Base-by-base conservation (phyloP, 2,329 filamentous ascomycete genomes). In the Xylariaceae sp. region DNA sequence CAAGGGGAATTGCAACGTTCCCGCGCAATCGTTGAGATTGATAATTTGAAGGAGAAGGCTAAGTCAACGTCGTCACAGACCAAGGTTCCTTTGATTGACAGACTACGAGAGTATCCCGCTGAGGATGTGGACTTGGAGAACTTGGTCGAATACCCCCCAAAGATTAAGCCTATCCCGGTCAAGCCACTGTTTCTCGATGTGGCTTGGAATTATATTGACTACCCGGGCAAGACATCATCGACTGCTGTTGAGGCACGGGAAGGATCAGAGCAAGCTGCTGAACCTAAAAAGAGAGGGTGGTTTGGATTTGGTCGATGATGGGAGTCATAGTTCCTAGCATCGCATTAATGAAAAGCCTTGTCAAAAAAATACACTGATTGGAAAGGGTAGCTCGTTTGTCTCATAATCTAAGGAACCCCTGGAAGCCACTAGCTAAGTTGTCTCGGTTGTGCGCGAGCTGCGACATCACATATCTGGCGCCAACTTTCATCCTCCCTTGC, bases 141-240 rank as follows among this genome's bases (percentile, higher is more conserved):
- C 58, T 73, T 99, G 22, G 91, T 97, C 42, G 81, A 84, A 5
- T 96, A 91, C 68, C 94, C 94, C 11, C 91, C 92, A 1, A 87
- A 84, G 64, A 73, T 96, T 58, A 83, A 89, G 54, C 79, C 87
- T 1, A 83, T 97, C 36, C 90, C 94, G 0, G 86, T 96, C 45
- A 99, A 99, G 74, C 94, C 94, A 27, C 77, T 97, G 32, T 97
- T 97, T 76, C 82, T 97, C 51, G 94, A 99, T 65, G 86, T 96
- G 7, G 94, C 94, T 10, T 99, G 90, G 88, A 97, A 97, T 67
- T 97, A 96, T 66, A 91, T 99, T 54, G 83, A 90, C 43, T 99
- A 99, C 65, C 90, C 91, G 0, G 84, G 83, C 32, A 82, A 82
- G 59, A 58, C 68, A 31, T 64, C 66, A 6, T 65, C 66, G 27